phyloP scores from a whole-genome alignment of 2,329 filamentous ascomycete species.

The Colletotrichum siamense region DNA sequence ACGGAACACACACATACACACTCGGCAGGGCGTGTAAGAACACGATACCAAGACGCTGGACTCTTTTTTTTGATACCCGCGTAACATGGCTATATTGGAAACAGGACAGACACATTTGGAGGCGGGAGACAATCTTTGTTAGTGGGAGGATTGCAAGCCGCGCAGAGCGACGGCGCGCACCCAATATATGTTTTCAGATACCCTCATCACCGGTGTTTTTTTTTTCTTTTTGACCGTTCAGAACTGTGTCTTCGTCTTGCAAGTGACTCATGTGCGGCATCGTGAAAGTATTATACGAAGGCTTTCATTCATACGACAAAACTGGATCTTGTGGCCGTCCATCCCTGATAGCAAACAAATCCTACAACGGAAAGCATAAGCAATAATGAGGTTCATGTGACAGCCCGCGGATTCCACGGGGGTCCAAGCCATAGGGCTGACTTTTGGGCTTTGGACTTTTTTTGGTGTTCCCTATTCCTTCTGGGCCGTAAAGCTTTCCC shows the following conservation, averaged over 20 bases:
- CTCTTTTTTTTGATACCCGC: neutral
- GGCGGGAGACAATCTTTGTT: neutral
- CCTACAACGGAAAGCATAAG: too few relatives aligned
- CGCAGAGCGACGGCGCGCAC: neutral
- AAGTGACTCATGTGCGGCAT: neutral
- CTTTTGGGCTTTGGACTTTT: neutral
- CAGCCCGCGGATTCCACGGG: neutral
- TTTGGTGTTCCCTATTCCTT: neutral
- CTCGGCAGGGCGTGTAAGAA: neutral
- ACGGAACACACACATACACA: neutral
- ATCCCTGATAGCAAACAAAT: too few relatives aligned
- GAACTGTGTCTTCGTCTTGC: neutral
- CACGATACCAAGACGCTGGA: neutral
- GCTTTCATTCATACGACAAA: too few relatives aligned
- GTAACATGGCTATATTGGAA: neutral
- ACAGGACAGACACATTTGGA: neutral
- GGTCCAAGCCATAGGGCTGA: neutral
- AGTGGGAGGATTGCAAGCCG: neutral
- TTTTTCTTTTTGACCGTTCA: neutral
- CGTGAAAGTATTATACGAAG: too few relatives aligned
- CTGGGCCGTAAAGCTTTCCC: neutral
- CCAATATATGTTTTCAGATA: neutral
- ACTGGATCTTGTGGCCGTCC: too few relatives aligned
- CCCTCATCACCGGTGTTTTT: neutral
- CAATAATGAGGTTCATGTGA: too few relatives aligned